A percentile compares a stretch with the other conserved stretches of the same genome.
Evolutionary conservation across 83 land plant species (phyloP).

Genomic region (Larix sibirica): DNA sequence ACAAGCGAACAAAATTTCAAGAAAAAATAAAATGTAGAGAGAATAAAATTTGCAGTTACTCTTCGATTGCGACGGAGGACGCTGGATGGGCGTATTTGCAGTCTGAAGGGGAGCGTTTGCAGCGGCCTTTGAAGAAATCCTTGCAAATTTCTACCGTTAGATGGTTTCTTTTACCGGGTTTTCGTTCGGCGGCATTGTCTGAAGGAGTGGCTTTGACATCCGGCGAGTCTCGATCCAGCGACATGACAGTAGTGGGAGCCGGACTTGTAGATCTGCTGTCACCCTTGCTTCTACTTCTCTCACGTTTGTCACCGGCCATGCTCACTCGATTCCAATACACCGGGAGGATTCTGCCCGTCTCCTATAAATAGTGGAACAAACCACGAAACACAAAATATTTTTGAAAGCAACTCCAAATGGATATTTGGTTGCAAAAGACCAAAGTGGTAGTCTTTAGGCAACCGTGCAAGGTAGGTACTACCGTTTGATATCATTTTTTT

Average conservation of each 20-base stretch:
- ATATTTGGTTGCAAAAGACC: no score
- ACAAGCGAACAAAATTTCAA: no score
- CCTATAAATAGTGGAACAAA: no score
- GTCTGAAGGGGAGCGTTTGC: conserved; percentile 23
- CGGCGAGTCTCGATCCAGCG: not conserved
- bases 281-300: not conserved
- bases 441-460: no score
- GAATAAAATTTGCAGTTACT: conserved; percentile 13
- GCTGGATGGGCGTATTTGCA: conserved; percentile 43
- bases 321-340: not conserved
- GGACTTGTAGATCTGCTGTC: not conserved
- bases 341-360: not conserved
- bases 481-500: no score
- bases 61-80: conserved; percentile 24
- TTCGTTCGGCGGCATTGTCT: not conserved
- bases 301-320: conserved; percentile 12
- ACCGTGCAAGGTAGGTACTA: no score
- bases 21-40: not conserved
- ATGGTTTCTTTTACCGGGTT: not conserved
- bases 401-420: no score
- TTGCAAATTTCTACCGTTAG: conserved; percentile 33
- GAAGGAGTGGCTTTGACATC: not conserved
- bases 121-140: conserved; percentile 31
- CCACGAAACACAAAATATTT: no score
- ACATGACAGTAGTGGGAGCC: not conserved